Evolutionary conservation across 2,329 filamentous ascomycete species (phyloP).

Genomic region (Talaromyces sp.): DNA sequence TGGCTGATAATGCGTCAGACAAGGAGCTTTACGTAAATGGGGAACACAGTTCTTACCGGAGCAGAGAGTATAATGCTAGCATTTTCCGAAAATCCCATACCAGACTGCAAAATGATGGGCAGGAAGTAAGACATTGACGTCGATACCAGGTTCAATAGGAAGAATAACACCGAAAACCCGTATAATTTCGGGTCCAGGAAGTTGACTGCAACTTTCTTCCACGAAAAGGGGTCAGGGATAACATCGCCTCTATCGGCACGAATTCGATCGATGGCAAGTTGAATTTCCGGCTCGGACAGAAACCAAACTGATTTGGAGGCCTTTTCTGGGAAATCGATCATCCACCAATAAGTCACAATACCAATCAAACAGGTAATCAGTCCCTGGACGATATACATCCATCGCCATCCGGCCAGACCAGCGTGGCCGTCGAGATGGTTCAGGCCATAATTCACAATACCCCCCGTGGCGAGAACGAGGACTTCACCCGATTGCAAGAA

Average conservation of each 20-base stretch:
- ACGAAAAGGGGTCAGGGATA: slow-evolving; percentile 51
- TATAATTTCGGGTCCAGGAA: slow-evolving; percentile 59
- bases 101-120: slow-evolving; percentile 53
- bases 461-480: slow-evolving; percentile 59
- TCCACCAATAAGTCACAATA: slow-evolving; percentile 62
- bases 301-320: slow-evolving; percentile 54
- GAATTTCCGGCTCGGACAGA: slow-evolving; percentile 51
- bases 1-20: slow-evolving; percentile 33
- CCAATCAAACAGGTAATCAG: slow-evolving; percentile 56
- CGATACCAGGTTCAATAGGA: slow-evolving; percentile 62
- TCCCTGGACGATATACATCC: slow-evolving; percentile 65
- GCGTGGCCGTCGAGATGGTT: slow-evolving; percentile 56
- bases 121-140: slow-evolving; percentile 63
- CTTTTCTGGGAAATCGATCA: slow-evolving; percentile 64
- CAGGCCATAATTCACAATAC: slow-evolving; percentile 64
- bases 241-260: slow-evolving; percentile 58
- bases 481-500: slow-evolving; percentile 62
- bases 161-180: slow-evolving; percentile 60
- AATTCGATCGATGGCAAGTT: slow-evolving; percentile 55
- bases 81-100: slow-evolving; percentile 51
- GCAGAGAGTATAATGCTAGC: slow-evolving; percentile 58
- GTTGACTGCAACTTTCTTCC: slow-evolving; percentile 52
- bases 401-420: slow-evolving; percentile 60
- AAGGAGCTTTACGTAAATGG: neutral
- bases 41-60: slow-evolving; percentile 35